Base-by-base conservation (phyloP, 208 protist species). In the Angomonas desouzai region DNA sequence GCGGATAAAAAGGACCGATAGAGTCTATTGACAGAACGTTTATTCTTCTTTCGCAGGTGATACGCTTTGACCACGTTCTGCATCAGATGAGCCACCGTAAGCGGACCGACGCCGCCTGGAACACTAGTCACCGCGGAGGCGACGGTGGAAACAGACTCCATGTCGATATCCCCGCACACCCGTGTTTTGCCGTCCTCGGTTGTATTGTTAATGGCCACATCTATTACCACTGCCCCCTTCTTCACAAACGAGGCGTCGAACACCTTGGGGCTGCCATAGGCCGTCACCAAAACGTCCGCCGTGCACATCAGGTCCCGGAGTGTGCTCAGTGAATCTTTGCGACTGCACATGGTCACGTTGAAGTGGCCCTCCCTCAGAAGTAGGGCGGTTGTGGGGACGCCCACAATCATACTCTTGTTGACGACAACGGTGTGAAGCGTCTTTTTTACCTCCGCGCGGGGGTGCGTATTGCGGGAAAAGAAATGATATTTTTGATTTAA, bases 41-140 rank as follows among this genome's bases (percentile, higher is more conserved):
- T 58, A 27, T 79, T 68, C 16, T 71, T 68, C 63, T 74, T 40
- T 0, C 78, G 70, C 36, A 84, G 43, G 23, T 70, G 62, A 40
- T 74, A 78, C 6, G 83, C 88, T 59, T 89, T 87, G 32, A 96
- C 67, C 1, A 93, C 95, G 75, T 96, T 97, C 51, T 80, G 67
- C 83, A 98, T 85, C 2, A 98, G 66, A 57, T 90, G 85, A 9
- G 89, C 89, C 45, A 97, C 89, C 2, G 97, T 99, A 78, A 99
- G 97, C 0, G 98, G 98, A 16, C 98, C 97, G 9, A 99, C 96
- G 55, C 97, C 97, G 33, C 97, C 97, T 6, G 97, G 97, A 3
- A 98, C 96, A 10, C 96, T 96, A 2, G 97, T 98, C 29, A 98
- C 87, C 23, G 81, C 74, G 18, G 71, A 62, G 0, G 91, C 97